Base-by-base conservation (phyloP, 192 early-diverging fungal genomes). In the Coemansia sp. region DNA sequence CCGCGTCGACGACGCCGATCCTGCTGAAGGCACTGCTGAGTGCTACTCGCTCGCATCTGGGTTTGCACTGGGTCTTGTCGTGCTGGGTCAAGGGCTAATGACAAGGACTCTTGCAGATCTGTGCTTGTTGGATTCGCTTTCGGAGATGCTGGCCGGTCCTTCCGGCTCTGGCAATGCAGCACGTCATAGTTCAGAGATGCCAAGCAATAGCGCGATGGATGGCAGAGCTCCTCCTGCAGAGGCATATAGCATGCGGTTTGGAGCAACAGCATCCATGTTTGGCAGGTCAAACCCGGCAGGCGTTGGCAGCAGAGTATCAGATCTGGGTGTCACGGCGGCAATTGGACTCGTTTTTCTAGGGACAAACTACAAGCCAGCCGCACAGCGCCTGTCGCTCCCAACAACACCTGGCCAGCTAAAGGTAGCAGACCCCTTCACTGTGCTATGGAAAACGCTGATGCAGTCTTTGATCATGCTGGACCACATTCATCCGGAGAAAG, bases 291-390 rank as follows among this genome's bases (percentile, higher is more conserved):
- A 35, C 35, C 58, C 69, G 9, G 22, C 59, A 4, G 62, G 32
- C 32, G 33, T 58, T 45, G 59, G 59, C 22, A 54, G 58, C 14
- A 33, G 23, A 9, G 59, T 76, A 20, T 73, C 74, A 3, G 65
- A 67, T 14, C 43, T 76, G 9, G 79, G 79, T n/a, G 87, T 92
- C 0, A 87, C 87, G 9, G 86, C 95, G 25, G 95, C 95, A 0
- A 71, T 98, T 17, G 93, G 88, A 0, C 76, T 98, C 20, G 89
- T 91, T 69, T 95, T 88, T 64, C 76, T 98, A 40, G 92, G 90
- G 43, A 90, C 93, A 17, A 86, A 90, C 70, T 88, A 94, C 62
- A 33, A 48, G 7, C 61, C 73, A 17, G 81, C 92, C 0, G 93
- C 94, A 0, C 68, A 85, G 5, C 84, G 85, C 15, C 77, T 98